Evolutionary conservation across 2,329 filamentous ascomycete species (phyloP), one percentile per base, ranked within the genome.

Genomic region (Stagonosporopsis vannaccii): DNA sequence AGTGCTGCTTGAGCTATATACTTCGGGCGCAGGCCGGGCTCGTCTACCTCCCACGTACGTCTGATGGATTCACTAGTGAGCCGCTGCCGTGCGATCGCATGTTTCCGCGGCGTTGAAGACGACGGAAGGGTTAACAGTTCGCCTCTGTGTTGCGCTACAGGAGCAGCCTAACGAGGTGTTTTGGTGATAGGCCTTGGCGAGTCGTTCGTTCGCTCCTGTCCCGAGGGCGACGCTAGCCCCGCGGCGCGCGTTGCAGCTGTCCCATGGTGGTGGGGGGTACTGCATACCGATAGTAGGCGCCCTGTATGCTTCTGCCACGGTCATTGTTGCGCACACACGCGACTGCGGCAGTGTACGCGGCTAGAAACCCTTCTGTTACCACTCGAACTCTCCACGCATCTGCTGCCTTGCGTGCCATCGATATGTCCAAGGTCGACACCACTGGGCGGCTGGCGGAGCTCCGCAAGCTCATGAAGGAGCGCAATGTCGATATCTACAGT

Each of bases 401-500:
- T 52, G 62, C 67, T 49, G 60, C 60, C 56, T 61, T 63, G 42
- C 59, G 63, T 58, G 61, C 67, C 41, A 59, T 79, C 76, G 83
- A 87, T 30, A 96, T 95, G 90, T 90, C 87, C 72, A 87, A 84
- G 49, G 88, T 96, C 65, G 82, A 95, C 77, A 97, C 93, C 32
- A 87, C 87, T 51, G 82, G 86, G 60, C 90, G 91, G 69, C 85
- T 99, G 63, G 79, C 86, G 62, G 84, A 86, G 77, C 84, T 99
- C 70, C 86, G 95, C 73, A 82, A 88, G 75, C 82, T 97, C 73
- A 99, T 99, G 95, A 88, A 86, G 78, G 84, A 93, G 77, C 84
- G 90, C 71, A 89, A 91, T 63, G 84, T 99, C 64, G 92, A 98
- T 77, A 84, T 98, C 58, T 99, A 99, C 81, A 89, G 94, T 97